Percentiles rank a stretch among this genome's conserved stretches.
Evolutionary conservation across 148 eudicot species (phyloP).

Genomic region (Rhododendron ferrugineum): DNA sequence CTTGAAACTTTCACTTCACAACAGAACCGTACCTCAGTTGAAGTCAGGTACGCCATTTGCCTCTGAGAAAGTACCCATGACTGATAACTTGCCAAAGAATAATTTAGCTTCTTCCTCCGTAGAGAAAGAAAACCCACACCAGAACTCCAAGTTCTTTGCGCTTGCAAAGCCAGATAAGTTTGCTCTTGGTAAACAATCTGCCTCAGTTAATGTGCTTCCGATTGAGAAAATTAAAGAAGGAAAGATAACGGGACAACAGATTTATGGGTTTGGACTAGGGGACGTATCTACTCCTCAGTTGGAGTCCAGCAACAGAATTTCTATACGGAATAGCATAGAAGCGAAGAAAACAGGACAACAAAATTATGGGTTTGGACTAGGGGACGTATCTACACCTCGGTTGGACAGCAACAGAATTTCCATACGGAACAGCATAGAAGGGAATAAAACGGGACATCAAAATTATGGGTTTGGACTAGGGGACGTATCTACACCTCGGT

Average conservation of each 20-base stretch:
- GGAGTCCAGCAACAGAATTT: neutral
- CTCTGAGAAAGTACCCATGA: neutral
- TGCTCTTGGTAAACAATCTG: neutral
- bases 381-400: neutral
- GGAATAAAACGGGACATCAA: neutral
- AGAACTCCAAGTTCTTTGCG: neutral
- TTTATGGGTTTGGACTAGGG: neutral
- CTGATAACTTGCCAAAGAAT: neutral
- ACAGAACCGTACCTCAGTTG: neutral
- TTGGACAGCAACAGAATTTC: neutral
- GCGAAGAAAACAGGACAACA: neutral
- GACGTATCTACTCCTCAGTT: neutral
- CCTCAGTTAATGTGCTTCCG: neutral
- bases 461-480: neutral
- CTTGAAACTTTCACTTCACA: neutral
- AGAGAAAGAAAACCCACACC: neutral
- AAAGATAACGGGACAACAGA: neutral
- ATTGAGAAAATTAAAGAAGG: slow-evolving; percentile 1
- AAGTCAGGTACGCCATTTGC: neutral
- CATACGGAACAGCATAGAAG: slow-evolving; percentile 6
- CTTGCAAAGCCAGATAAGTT: slow-evolving; percentile 3
- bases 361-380: slow-evolving; percentile 1
- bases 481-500: neutral
- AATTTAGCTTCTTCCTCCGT: neutral
- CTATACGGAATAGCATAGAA: slow-evolving; percentile 5